These are phyloP conservation scores for Camelina hispida DNA, from an alignment of 345 rosid species.

Conservation along the genomic window DNA sequence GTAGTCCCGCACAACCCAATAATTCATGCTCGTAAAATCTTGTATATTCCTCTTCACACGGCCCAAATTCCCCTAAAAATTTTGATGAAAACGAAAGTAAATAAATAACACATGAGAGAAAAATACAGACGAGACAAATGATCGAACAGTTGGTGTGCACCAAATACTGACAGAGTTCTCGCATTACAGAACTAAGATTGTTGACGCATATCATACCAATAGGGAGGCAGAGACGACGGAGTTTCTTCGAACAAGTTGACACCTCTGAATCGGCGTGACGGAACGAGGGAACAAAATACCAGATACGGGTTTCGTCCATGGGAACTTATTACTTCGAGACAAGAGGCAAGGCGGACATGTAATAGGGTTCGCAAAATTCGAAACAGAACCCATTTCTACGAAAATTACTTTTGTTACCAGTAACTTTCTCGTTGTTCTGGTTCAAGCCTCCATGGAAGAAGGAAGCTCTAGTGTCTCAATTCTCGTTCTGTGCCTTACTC, in stretches of 20 bases:
- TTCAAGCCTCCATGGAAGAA: conserved; percentile 28
- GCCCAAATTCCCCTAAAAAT: conserved; percentile 55
- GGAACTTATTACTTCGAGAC: conserved; percentile 31
- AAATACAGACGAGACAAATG: conserved; percentile 42
- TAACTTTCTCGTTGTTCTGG: conserved; percentile 5
- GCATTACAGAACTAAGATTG: neutral
- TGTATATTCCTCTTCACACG: conserved; percentile 53
- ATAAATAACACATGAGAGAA: neutral
- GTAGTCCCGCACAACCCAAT: conserved; percentile 92
- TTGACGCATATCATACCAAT: conserved; percentile 44
- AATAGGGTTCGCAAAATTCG: conserved; percentile 43
- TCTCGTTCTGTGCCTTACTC: conserved; percentile 12
- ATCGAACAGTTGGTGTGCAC: conserved; percentile 59
- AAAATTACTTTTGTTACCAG: neutral
- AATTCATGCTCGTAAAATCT: conserved; percentile 68
- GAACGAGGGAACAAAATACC: conserved; percentile 39
- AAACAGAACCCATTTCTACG: conserved; percentile 45
- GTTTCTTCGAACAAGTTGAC: conserved; percentile 17
- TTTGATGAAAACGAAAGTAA: neutral
- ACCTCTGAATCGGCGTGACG: conserved; percentile 27
- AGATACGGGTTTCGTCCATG: conserved; percentile 42
- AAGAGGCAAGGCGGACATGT: conserved; percentile 42
- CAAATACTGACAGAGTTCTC: neutral
- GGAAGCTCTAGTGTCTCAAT: conserved; percentile 1
- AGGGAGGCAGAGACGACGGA: conserved; percentile 49